Percentiles rank a stretch among this genome's conserved stretches.
phyloP scores from a whole-genome alignment of 2,329 filamentous ascomycete genomes.

The Fonsecaea pedrosoi region DNA sequence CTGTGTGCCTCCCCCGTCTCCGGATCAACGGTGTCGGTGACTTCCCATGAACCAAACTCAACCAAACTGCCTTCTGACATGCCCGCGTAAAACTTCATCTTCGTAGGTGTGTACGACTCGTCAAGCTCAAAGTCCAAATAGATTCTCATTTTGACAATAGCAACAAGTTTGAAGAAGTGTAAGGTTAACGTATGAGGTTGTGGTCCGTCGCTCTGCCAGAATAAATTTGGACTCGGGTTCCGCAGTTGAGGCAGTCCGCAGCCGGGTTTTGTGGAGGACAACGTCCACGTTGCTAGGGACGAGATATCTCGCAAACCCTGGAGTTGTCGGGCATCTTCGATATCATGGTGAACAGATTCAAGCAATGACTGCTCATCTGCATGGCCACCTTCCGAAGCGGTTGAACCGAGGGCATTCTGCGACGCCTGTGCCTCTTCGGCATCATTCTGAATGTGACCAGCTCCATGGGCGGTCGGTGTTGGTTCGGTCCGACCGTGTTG shows the following conservation, averaged over 20 bases:
- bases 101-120: slow-evolving; percentile 95
- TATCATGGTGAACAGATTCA: slow-evolving; percentile 36
- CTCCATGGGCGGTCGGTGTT: slow-evolving; percentile 31
- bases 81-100: slow-evolving; percentile 86
- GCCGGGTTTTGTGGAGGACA: slow-evolving; percentile 67
- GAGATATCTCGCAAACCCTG: slow-evolving; percentile 65
- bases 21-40: slow-evolving; percentile 66
- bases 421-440: slow-evolving; percentile 31
- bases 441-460: slow-evolving; percentile 22
- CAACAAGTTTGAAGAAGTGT: slow-evolving; percentile 65
- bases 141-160: slow-evolving; percentile 58
- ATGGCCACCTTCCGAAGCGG: slow-evolving; percentile 31
- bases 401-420: slow-evolving; percentile 22
- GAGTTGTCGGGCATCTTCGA: slow-evolving; percentile 38
- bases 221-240: slow-evolving; percentile 61
- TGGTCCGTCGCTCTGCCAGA: slow-evolving; percentile 72
- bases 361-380: slow-evolving; percentile 37
- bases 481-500: slow-evolving; percentile 29
- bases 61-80: slow-evolving; percentile 91
- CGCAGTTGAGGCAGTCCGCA: slow-evolving; percentile 67
- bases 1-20: slow-evolving; percentile 39
- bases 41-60: slow-evolving; percentile 80
- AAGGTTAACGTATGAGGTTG: slow-evolving; percentile 69
- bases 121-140: slow-evolving; percentile 88
- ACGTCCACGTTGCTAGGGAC: slow-evolving; percentile 70